phyloP scores from a whole-genome alignment of 2,329 filamentous ascomycete genomes.

The Apiospora sp. region DNA sequence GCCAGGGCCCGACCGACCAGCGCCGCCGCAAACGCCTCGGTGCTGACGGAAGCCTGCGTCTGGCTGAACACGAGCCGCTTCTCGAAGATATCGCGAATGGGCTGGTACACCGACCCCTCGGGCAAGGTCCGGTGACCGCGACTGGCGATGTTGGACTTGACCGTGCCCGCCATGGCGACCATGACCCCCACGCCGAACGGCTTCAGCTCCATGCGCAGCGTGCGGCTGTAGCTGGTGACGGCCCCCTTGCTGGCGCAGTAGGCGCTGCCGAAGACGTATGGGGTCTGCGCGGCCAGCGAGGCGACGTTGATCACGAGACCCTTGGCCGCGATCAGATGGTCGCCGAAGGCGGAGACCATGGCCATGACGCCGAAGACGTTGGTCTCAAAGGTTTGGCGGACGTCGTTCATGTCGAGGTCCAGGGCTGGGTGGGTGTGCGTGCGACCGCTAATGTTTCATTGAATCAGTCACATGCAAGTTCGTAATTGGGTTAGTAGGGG shows the following conservation, averaged over 20 bases:
- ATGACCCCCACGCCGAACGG: conserved; percentile 65
- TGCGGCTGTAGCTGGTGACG: conserved; percentile 60
- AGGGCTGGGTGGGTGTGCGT: conserved; percentile 57
- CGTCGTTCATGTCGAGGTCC: conserved; percentile 58
- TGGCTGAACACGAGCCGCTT: conserved; percentile 57
- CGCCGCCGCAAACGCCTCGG: conserved; percentile 51
- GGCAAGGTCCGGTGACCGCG: conserved; percentile 53
- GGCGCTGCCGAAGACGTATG: conserved; percentile 61
- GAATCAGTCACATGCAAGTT: conserved; percentile 28
- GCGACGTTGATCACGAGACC: conserved; percentile 63
- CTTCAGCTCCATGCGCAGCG: conserved; percentile 60
- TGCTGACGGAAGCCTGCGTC: conserved; percentile 51
- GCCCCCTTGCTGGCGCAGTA: conserved; percentile 66
- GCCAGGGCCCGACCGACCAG: conserved; percentile 53
- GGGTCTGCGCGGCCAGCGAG: conserved; percentile 57
- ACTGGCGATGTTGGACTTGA: conserved; percentile 58
- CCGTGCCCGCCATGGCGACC: conserved; percentile 63
- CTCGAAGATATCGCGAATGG: conserved; percentile 55
- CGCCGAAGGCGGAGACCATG: conserved; percentile 56
- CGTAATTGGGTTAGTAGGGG: not conserved
- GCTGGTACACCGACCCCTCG: conserved; percentile 54
- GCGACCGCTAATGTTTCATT: conserved; percentile 47
- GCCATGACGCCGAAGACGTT: conserved; percentile 64
- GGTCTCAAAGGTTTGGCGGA: conserved; percentile 59
- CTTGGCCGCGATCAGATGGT: conserved; percentile 53